A percentile compares a stretch with the other conserved stretches of the same genome.
These are phyloP conservation scores for Omphalea diandra DNA, from an alignment of 441 rosid genomes.

Conservation along the genomic window DNA sequence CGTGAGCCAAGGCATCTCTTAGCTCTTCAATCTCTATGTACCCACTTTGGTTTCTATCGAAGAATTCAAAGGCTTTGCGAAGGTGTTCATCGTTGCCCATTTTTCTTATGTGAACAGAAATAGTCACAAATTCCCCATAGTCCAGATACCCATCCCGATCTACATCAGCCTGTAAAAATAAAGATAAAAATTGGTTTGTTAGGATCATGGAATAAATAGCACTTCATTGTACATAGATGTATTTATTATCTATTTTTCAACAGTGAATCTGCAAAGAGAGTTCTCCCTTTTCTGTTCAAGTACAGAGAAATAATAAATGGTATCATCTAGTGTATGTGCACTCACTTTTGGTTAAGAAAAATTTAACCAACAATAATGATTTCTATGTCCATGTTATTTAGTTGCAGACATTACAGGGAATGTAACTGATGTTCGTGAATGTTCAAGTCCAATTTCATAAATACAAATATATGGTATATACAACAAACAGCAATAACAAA, in stretches of 20 bases:
- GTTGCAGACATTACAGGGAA: background rate
- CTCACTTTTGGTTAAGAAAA: too few relatives aligned
- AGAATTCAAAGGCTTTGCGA: conserved; percentile 76
- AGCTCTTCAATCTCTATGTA: conserved; percentile 89
- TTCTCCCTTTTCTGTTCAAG: background rate
- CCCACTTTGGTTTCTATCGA: conserved; percentile 67
- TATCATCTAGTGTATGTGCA: too few relatives aligned
- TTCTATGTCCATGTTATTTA: background rate
- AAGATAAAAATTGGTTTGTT: background rate
- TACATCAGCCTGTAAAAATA: conserved; percentile 62
- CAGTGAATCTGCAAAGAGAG: background rate
- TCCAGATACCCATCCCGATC: conserved; percentile 82
- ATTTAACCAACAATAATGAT: background rate
- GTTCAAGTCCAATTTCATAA: too few relatives aligned
- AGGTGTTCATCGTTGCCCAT: conserved; percentile 91
- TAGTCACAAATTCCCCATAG: conserved; percentile 82
- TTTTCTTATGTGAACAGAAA: conserved; percentile 77
- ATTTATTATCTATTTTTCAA: background rate
- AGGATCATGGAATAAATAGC: background rate
- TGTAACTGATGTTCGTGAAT: too few relatives aligned
- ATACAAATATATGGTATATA: too few relatives aligned
- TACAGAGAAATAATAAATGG: background rate
- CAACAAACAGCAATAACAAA: too few relatives aligned
- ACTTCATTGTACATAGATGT: background rate
- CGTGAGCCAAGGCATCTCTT: conserved; percentile 64